Base-by-base conservation (phyloP, 2,329 filamentous ascomycete genomes). In the Pestalotiopsis sp. region DNA sequence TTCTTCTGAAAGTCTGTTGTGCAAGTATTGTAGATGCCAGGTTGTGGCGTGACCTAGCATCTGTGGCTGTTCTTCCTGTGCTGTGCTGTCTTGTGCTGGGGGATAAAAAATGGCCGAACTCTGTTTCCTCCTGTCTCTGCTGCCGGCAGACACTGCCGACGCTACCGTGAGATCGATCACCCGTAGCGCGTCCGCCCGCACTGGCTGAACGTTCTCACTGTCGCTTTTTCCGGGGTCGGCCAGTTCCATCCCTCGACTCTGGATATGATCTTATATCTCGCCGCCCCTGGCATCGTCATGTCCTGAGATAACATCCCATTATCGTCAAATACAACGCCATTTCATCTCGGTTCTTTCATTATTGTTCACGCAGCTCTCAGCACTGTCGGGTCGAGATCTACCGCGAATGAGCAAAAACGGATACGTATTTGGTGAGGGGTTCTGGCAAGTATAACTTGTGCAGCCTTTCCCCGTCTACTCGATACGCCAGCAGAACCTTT, bases 121-220 rank as follows among this genome's bases (percentile, higher is more conserved):
- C 27, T 64, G 4, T 25, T 31, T 64, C 31, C 49, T 62, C 36
- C 59, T 62, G n/a, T 62, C 27, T 39, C 11, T 27, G 20, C 41
- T 60, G 64, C 64, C 64, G 64, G 55, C 64, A 38, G 17, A 27
- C 27, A 66, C 31, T 66, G 64, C 64, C 64, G 64, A 55, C 36
- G 64, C 64, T 62, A 59, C 57, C 57, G 23, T 36, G 23, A 62
- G 25, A 62, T 52, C 45, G 59, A 36, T 62, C 59, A 36, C 59
- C 59, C 59, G 59, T 62, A 62, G 57, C 27, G 57, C 59, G 45
- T 9, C 45, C 45, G 45, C 45, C 45, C 45, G 17, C 45, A 52
- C 31, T 52, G 45, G 45, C 45, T 52, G 45, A 52, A 52, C 45
- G 45, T 52, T 52, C 45, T 52, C 17, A n/a, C 45, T 52, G 45